These are phyloP conservation scores for Lactarius quietus DNA, from an alignment of 768 basidiomycete species.

Conservation along the genomic window DNA sequence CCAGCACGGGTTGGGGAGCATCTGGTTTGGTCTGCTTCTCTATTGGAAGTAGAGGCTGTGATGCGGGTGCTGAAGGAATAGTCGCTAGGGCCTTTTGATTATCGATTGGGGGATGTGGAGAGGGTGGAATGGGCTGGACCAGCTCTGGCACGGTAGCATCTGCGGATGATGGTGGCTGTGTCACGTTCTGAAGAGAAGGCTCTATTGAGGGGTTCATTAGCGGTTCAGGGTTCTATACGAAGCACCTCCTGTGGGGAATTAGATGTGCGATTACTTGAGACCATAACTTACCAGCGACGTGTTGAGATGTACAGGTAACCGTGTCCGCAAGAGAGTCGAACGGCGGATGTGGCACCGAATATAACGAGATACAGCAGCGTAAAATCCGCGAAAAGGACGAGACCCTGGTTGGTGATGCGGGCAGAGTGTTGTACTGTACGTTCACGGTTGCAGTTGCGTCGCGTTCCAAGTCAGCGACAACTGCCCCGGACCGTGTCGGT, in stretches of 20 bases:
- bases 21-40: constrained; percentile 9
- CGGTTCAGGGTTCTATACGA: background rate
- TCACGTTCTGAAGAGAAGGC: background rate
- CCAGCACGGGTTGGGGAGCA: constrained; percentile 6
- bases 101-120: background rate
- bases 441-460: background rate
- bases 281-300: background rate
- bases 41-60: background rate
- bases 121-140: background rate
- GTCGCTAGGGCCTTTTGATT: background rate
- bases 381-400: background rate
- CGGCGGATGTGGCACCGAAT: background rate
- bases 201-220: constrained; percentile 12
- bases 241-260: background rate
- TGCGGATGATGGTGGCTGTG: background rate
- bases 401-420: background rate
- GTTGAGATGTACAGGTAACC: background rate
- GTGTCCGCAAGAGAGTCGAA: background rate
- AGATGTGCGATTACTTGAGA: background rate
- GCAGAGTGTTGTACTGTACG: background rate
- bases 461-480: background rate
- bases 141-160: background rate
- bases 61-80: background rate
- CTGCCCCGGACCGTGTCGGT: background rate
- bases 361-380: background rate